phyloP scores from a whole-genome alignment of 2,329 filamentous ascomycete species.

The Xylaria sp. region DNA sequence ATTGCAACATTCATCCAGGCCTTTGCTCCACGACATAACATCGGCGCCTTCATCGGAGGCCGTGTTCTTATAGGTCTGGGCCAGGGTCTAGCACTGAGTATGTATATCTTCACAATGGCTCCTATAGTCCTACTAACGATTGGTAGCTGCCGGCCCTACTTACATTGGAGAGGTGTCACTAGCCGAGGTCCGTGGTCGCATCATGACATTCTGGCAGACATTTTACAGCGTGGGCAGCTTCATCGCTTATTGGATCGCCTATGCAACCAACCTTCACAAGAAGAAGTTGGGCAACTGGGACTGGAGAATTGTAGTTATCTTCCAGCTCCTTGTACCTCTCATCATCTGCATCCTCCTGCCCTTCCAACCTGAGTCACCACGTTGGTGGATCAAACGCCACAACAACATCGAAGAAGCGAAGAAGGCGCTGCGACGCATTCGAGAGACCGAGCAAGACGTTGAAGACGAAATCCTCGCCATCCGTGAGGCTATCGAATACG shows the following conservation, averaged over 20 bases:
- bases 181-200: constrained; percentile 66
- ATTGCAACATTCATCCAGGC: constrained; percentile 72
- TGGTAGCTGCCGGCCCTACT: constrained; percentile 66
- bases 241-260: constrained; percentile 71
- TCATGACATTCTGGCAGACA: constrained; percentile 74
- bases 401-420: constrained; percentile 66
- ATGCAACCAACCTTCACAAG: constrained; percentile 62
- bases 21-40: constrained; percentile 64
- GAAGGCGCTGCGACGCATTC: constrained; percentile 61
- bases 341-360: constrained; percentile 67
- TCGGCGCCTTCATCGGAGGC: constrained; percentile 71
- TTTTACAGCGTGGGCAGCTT: constrained; percentile 71
- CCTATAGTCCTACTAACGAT: constrained; percentile 11
- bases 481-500: constrained; percentile 71
- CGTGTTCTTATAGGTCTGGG: constrained; percentile 73
- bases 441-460: constrained; percentile 68
- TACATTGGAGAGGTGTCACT: constrained; percentile 74
- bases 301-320: constrained; percentile 75
- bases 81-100: constrained; percentile 68
- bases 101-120: constrained; percentile 3
- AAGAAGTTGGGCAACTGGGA: constrained; percentile 70
- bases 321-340: constrained; percentile 71
- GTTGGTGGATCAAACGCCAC: constrained; percentile 69
- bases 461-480: constrained; percentile 70
- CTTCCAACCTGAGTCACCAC: constrained; percentile 70